Base-by-base conservation (phyloP, 345 rosid genomes). In the Lumnitzera littorea region DNA sequence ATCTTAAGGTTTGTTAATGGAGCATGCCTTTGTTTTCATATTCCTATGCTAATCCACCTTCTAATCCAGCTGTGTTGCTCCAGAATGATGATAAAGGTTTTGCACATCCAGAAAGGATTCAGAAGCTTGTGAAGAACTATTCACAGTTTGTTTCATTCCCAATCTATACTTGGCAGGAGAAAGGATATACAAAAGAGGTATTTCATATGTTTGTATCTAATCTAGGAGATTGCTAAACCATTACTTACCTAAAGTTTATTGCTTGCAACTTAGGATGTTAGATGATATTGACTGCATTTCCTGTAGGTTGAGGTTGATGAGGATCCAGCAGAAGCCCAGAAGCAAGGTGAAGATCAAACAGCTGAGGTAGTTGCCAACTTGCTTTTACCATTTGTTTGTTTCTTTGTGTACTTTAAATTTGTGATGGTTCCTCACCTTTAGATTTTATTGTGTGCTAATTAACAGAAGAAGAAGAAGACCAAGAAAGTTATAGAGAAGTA, bases 81-180 rank as follows among this genome's bases (percentile, higher is more conserved):
- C 75, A 94, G 97, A 65, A 52, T 56, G 97, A 90, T 67, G 91
- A 82, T 72, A 94, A 94, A 80, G 78, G 76, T 58, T 90, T 90
- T 79, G 96, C 99, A 27, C 81, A 94, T 76, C 96, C 99, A 6
- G 99, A 94, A 62, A 71, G 91, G 65, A 70, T 94, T 72, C 81
- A 88, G 77, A 94, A 80, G 87, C 97, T 94, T 36, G 95, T 94
- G 79, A 94, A 82, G 70, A 90, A 90, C 76, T 94, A 94, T 55
- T 94, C 99, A 17, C 97, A 94, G 74, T 94, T 94, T 57, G 97
- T 94, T 71, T 94, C 99, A 11, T 94, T 94, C 73, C 99, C 97
- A n/a, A 90, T 94, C 50, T 94, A 86, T 73, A 90, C 91, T 2
- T 94, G 99, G 99, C 95, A 83, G 78, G 97, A 94, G 70, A 94